Evolutionary conservation across 768 basidiomycete species (phyloP), one percentile per base, ranked within the genome.

Genomic region (Mycena galericulata): DNA sequence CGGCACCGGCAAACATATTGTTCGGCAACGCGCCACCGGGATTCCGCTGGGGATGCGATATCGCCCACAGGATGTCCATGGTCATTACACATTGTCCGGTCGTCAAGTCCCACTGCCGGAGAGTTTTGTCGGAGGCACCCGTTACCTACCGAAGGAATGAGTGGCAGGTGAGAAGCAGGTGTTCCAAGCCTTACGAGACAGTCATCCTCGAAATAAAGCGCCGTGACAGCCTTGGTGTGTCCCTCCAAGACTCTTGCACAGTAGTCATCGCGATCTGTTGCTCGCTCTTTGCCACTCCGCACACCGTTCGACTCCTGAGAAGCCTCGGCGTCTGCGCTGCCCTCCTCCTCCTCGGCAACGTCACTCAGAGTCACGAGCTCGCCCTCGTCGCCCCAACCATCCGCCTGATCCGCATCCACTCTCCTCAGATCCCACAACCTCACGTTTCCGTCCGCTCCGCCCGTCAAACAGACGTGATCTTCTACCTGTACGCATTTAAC

Each of bases 31-130:
- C 78, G 47, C 73, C 77, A 20, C 83, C 81, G 24, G 78, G 51
- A 15, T 38, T 78, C 84, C 74, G 29, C 22, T 65, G 86, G 3
- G 96, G 90, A 79, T 99, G 97, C 12, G 95, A 96, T 72, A 99
- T 97, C 2, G 97, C 98, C 98, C 98, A 99, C 27, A 99, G 89
- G 70, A 99, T 98, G 79, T 99, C 98, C 98, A 99, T 99, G 26
- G 97, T 97, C 85, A 98, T 92, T 50, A 99, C 92, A 79, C 98
- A 99, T 84, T 99, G 98, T 9, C 97, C 98, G 0, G 98, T 99
- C 22, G 88, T 89, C 60, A 99, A 88, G 76, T 99, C 98, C 98
- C 98, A 99, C 77, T 99, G 97, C 3, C 98, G 94, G 61, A 99
- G 86, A 0, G 98, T 99, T 81, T 98, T 98, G 82, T 99, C 98